Evolutionary conservation across 345 rosid genomes (phyloP).

Genomic region (Syzygium jambos): DNA sequence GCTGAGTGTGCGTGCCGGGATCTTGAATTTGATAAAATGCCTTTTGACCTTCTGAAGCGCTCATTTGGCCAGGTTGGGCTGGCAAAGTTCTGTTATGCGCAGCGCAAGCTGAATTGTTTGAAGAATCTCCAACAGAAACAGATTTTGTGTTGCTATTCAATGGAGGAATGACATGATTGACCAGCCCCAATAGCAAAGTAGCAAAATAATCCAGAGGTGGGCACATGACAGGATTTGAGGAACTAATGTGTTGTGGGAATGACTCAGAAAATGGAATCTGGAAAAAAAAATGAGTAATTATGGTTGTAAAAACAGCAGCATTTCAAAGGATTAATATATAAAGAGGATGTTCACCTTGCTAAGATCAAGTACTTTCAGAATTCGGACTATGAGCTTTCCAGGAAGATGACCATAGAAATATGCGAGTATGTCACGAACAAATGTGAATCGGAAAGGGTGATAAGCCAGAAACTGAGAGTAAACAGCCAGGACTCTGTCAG

Average conservation of each 20-base stretch:
- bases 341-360: conserved; percentile 45
- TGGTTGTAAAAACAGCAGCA: neutral
- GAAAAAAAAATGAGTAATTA: conserved; percentile 4
- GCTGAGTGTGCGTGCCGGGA: conserved; percentile 92
- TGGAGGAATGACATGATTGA: conserved; percentile 91
- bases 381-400: conserved; percentile 59
- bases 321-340: neutral
- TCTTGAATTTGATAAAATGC: conserved; percentile 97
- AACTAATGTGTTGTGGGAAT: conserved; percentile 72
- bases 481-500: conserved; percentile 54
- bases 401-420: conserved; percentile 94
- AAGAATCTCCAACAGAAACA: conserved; percentile 52
- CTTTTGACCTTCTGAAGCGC: conserved; percentile 67
- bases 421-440: conserved; percentile 95
- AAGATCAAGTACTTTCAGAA: conserved; percentile 78
- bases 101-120: conserved; percentile 46
- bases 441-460: conserved; percentile 84
- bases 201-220: conserved; percentile 95
- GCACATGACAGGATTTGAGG: conserved; percentile 55
- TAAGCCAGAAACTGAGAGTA: conserved; percentile 64
- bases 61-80: conserved; percentile 66
- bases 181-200: conserved; percentile 72
- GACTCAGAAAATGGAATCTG: conserved; percentile 97
- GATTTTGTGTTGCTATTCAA: conserved; percentile 61
- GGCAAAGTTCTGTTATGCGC: conserved; percentile 56